A percentile compares a stretch with the other conserved stretches of the same genome.
These are phyloP conservation scores for Stygiomarasmius scandens DNA, from an alignment of 1,284 basidiomycete genomes.

Conservation along the genomic window DNA sequence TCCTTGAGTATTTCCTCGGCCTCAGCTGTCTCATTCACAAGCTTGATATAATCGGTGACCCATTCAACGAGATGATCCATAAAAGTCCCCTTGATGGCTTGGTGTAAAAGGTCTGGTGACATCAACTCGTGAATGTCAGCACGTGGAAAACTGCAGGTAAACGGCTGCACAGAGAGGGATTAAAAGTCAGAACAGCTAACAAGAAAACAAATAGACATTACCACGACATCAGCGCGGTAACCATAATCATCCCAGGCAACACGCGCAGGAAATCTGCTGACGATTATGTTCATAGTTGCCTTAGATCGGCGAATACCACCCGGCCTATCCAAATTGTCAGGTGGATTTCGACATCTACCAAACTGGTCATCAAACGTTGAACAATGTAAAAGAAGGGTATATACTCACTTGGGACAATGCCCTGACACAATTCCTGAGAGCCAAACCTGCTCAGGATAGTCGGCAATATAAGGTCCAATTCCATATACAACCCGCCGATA, in stretches of 20 bases:
- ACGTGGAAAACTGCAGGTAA: conserved; percentile 14
- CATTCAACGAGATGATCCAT: conserved; percentile 5
- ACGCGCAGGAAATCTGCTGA: conserved; percentile 11
- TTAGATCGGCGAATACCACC: conserved; percentile 12
- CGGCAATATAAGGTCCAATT: conserved; percentile 28
- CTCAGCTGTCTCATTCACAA: background rate
- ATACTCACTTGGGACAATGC: conserved; percentile 23
- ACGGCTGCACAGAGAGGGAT: conserved; percentile 11
- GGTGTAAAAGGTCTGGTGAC: conserved; percentile 13
- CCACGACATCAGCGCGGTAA: conserved; percentile 3
- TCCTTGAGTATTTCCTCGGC: background rate
- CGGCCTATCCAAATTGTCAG: conserved; percentile 2
- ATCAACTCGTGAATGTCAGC: conserved; percentile 17
- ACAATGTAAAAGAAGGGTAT: background rate
- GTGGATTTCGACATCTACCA: background rate
- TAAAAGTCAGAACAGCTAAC: background rate
- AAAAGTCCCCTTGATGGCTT: conserved; percentile 6
- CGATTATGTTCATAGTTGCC: background rate
- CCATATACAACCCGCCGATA: conserved; percentile 20
- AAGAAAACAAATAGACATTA: background rate
- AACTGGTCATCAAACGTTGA: background rate
- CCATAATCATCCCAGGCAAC: conserved; percentile 15
- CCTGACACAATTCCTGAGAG: conserved; percentile 23
- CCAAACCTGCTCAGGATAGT: conserved; percentile 26
- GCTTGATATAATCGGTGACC: background rate